Evolutionary conservation across 1,284 basidiomycete species (phyloP).

Genomic region (Sparassis latifolia): DNA sequence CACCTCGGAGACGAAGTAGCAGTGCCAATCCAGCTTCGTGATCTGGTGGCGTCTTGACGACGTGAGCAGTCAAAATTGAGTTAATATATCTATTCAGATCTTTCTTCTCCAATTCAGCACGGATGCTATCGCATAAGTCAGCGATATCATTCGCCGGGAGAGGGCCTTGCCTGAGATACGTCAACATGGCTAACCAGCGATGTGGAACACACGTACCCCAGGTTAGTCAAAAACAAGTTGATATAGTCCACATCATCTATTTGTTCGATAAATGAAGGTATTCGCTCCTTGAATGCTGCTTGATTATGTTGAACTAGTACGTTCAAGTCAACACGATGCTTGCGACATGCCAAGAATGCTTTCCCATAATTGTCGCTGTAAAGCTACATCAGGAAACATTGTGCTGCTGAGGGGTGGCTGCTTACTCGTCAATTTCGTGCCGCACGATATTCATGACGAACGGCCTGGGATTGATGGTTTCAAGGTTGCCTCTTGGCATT

Average conservation of each 20-base stretch:
- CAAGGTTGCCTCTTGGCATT: constrained; percentile 97
- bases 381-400: constrained; percentile 1
- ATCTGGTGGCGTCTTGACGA: constrained; percentile 89
- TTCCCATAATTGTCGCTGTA: constrained; percentile 67
- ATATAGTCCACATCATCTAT: constrained; percentile 88
- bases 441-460: constrained; percentile 83
- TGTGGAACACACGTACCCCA: constrained; percentile 49
- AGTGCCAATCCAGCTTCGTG: constrained; percentile 81
- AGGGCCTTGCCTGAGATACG: constrained; percentile 46
- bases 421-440: constrained; percentile 59
- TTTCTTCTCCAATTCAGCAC: constrained; percentile 63
- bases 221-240: constrained; percentile 84
- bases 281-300: constrained; percentile 55
- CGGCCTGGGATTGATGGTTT: constrained; percentile 91
- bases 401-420: not conserved
- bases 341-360: constrained; percentile 87
- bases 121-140: constrained; percentile 75
- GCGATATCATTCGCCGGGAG: constrained; percentile 55
- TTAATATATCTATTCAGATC: constrained; percentile 83
- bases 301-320: constrained; percentile 80
- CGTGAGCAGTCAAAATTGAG: constrained; percentile 87
- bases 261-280: constrained; percentile 76
- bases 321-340: constrained; percentile 91
- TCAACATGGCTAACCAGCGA: not conserved
- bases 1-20: constrained; percentile 76